phyloP scores from a whole-genome alignment of 108 stramenopile genomes.

The Parietichytrium sp. region DNA sequence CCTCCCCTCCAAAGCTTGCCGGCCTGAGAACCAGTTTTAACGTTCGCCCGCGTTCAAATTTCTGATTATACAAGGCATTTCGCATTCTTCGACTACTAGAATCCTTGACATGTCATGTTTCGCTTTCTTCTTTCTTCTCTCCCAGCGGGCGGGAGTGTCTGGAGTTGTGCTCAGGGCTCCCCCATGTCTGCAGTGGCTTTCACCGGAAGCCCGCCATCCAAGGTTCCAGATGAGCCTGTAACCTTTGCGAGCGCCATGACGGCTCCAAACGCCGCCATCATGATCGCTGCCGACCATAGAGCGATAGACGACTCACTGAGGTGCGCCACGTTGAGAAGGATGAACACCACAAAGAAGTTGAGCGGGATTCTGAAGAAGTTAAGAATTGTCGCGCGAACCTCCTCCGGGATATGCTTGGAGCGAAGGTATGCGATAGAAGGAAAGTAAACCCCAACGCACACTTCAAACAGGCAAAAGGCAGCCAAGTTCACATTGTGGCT shows the following conservation, averaged over 20 bases:
- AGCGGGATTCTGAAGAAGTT: constrained; percentile 91
- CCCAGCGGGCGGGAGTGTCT: no score
- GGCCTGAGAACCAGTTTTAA: no score
- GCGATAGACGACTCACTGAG: neutral
- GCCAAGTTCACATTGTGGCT: constrained; percentile 63
- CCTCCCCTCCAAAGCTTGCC: no score
- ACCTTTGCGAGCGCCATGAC: neutral
- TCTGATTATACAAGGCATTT: no score
- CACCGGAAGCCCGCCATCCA: no score
- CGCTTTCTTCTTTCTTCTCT: no score
- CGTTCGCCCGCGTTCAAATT: no score
- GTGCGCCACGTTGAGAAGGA: constrained; percentile 67
- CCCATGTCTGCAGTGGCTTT: no score
- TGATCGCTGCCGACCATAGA: neutral
- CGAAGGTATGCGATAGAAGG: constrained; percentile 89
- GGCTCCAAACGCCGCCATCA: neutral
- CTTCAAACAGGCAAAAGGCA: constrained; percentile 90
- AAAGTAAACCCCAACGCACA: constrained; percentile 93
- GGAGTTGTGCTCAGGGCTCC: no score
- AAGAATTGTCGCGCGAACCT: constrained; percentile 87
- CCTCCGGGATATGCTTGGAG: constrained; percentile 89
- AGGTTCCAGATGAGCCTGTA: no score
- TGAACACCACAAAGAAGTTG: constrained; percentile 85
- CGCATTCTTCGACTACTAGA: no score
- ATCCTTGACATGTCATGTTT: no score